These are phyloP conservation scores for Fusarium annulatum DNA, from an alignment of 2,329 filamentous ascomycete genomes.

Conservation along the genomic window DNA sequence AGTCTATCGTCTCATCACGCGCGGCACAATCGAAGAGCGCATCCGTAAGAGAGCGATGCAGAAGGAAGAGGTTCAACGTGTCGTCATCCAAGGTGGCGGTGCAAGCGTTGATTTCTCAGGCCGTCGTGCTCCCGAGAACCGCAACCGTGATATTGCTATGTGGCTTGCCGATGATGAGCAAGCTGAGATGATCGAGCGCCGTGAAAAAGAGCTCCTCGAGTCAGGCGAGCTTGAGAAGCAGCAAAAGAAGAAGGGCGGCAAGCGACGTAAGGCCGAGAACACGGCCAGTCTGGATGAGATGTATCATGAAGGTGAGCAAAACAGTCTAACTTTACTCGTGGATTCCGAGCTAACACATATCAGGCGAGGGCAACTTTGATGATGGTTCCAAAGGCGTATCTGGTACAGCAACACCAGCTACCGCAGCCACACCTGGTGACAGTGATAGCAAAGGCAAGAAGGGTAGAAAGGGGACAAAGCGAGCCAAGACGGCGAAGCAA, in stretches of 20 bases:
- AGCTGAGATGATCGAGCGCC: conserved; percentile 90
- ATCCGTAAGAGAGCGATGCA: conserved; percentile 97
- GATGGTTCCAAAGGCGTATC: conserved; percentile 75
- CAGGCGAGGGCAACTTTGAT: conserved; percentile 97
- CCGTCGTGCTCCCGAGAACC: conserved; percentile 84
- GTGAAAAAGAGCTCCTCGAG: conserved; percentile 87
- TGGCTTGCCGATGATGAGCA: conserved; percentile 99
- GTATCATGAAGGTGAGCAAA: conserved; percentile 94
- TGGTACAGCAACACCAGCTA: conserved; percentile 78
- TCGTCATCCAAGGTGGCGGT: conserved; percentile 93
- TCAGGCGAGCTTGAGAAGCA: conserved; percentile 75
- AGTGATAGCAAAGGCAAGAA: conserved; percentile 63
- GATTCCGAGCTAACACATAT: conserved; percentile 39
- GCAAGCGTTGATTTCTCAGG: conserved; percentile 97
- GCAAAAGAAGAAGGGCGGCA: conserved; percentile 69
- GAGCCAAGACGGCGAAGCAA: conserved; percentile 76
- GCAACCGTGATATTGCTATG: conserved; percentile 98
- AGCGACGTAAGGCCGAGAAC: conserved; percentile 65
- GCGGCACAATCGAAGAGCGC: conserved; percentile 96
- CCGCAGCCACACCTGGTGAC: conserved; percentile 83
- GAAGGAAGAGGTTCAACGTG: conserved; percentile 98
- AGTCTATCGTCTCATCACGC: conserved; percentile 96
- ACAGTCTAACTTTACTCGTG: not conserved
- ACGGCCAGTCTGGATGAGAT: conserved; percentile 87
- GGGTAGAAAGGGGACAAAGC: conserved; percentile 65